A percentile compares a stretch with the other conserved stretches of the same genome.
Evolutionary conservation across 192 early-diverging fungal genomes (phyloP).

Genomic region (Coemansia sp.): DNA sequence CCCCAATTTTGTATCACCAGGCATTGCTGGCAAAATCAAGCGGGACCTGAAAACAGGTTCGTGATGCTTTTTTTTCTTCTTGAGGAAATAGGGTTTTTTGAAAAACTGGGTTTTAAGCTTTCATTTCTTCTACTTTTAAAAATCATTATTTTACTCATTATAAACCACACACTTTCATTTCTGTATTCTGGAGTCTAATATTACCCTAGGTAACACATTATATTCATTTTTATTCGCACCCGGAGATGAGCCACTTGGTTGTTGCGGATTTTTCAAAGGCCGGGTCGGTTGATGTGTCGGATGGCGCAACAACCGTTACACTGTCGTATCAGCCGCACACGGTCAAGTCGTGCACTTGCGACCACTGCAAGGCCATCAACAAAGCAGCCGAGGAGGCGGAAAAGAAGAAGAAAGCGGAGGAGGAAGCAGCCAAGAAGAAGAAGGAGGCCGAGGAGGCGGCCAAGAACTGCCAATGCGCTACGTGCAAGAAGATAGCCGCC

Average conservation of each 20-base stretch:
- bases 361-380: background rate
- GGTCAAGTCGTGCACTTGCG: conserved; percentile 12
- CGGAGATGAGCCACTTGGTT: conserved; percentile 34
- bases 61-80: background rate
- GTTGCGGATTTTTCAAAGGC: conserved; percentile 38
- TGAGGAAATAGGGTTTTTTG: background rate
- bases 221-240: background rate
- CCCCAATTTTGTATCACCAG: too few relatives aligned
- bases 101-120: conserved; percentile 1
- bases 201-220: too few relatives aligned
- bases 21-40: too few relatives aligned
- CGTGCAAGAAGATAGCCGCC: conserved; percentile 6
- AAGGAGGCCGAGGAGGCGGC: conserved; percentile 11
- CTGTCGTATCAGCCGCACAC: conserved; percentile 34
- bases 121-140: background rate
- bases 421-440: conserved; percentile 11
- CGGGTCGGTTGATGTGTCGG: conserved; percentile 28
- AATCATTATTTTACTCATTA: background rate
- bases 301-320: conserved; percentile 25
- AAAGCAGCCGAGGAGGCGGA: conserved; percentile 22
- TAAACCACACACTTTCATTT: background rate
- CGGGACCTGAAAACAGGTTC: too few relatives aligned
- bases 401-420: conserved; percentile 12
- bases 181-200: background rate
- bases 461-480: background rate